A percentile compares a stretch with the other conserved stretches of the same genome.
phyloP scores from a whole-genome alignment of 352 stramenopile species.

The Pythium phragmitis region DNA sequence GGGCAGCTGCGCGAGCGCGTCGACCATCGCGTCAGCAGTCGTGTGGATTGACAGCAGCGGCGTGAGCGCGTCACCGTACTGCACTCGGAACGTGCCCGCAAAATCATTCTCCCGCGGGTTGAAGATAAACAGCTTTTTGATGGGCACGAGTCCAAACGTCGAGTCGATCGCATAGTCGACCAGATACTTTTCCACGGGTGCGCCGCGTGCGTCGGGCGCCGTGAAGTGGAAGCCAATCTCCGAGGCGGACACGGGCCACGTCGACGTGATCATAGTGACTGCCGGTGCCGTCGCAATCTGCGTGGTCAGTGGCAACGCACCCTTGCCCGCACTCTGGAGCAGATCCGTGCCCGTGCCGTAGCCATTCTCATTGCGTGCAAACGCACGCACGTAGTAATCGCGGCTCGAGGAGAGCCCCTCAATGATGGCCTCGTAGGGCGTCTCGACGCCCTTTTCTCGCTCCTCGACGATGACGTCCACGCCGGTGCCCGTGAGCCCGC shows the following conservation, averaged over 20 bases:
- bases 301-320: slow-evolving; percentile 48
- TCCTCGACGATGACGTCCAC: slow-evolving; percentile 44
- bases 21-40: slow-evolving; percentile 34
- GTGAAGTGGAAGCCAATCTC: slow-evolving; percentile 39
- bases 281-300: slow-evolving; percentile 37
- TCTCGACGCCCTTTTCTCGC: slow-evolving; percentile 55
- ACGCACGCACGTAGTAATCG: slow-evolving; percentile 68
- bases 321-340: slow-evolving; percentile 59
- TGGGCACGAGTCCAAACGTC: slow-evolving; percentile 44
- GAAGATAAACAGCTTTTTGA: slow-evolving; percentile 52
- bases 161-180: slow-evolving; percentile 57
- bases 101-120: slow-evolving; percentile 54
- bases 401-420: slow-evolving; percentile 38
- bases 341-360: slow-evolving; percentile 58
- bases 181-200: slow-evolving; percentile 45
- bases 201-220: slow-evolving; percentile 25
- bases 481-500: slow-evolving; percentile 46
- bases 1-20: slow-evolving; percentile 42
- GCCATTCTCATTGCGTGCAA: slow-evolving; percentile 63
- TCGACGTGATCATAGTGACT: slow-evolving; percentile 34
- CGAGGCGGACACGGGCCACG: slow-evolving; percentile 57
- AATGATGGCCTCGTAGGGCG: slow-evolving; percentile 64
- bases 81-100: slow-evolving; percentile 59
- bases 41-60: slow-evolving; percentile 53
- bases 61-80: slow-evolving; percentile 56